Evolutionary conservation across 129 eudicot genomes (phyloP), one percentile per base, ranked within the genome.

Genomic region (Apium graveolens): DNA sequence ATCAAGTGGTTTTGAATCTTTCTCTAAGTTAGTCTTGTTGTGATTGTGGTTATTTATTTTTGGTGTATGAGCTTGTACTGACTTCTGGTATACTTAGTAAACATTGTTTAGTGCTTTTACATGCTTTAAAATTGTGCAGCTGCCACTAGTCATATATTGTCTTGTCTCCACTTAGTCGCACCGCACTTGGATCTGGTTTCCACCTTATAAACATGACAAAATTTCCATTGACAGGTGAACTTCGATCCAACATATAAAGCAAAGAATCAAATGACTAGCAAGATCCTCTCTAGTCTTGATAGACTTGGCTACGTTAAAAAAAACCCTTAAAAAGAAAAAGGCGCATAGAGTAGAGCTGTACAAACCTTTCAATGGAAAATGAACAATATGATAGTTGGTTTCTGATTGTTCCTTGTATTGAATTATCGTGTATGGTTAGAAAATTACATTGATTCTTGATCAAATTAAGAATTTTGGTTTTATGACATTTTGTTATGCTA

Each of bases 401-500:
- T 41, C 49, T 41, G 51, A 11, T 71, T 12, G 31, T 71, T 71
- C 75, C 39, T 71, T 71, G 49, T 38, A 39, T 39, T 27, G 6
- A 14, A 71, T 71, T 71, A 17, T 71, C 34, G 41, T 71, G 20
- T 9, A 71, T 11, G 6, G 37, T 70, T 24, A 29, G 34, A 17
- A 27, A 63, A 63, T 26, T 63, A 63, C 38, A 27, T 13, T 63
- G 38, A 34, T 18, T 35, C 9, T 8, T 66, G 39, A 66, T 66
- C 21, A 66, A 29, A 55, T 55, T 66, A 34, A 29, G 41, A 31
- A 39, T 26, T 9, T 60, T 69, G 70, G 75, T 7, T 72, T 69
- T 44, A 60, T 76, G 49, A 72, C 84, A 75, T 75, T 60, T 74
- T 38, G 74, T 71, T 26, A 16, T 79, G 18, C 77, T 37, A 73